These are phyloP conservation scores for Paratinospora sagittata DNA, from an alignment of 164 flowering plant species.

Conservation along the genomic window DNA sequence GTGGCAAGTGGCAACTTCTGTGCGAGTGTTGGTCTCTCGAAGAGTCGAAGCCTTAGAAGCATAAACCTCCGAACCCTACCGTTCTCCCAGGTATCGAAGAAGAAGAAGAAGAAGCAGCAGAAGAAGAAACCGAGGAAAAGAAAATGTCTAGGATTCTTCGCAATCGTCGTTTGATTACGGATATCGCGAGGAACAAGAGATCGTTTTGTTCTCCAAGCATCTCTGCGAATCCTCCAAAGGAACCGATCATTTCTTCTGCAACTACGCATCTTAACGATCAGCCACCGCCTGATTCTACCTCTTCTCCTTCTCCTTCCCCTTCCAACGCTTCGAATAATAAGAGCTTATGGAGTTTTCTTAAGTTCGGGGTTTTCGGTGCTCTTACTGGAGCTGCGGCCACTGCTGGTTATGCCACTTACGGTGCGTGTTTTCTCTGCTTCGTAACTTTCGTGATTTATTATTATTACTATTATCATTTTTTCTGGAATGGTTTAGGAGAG, in stretches of 20 bases:
- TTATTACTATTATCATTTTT: too few species aligned
- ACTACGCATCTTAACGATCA: constrained; percentile 22
- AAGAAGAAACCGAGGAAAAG: neutral
- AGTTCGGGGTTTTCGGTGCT: constrained; percentile 30
- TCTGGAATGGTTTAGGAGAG: neutral
- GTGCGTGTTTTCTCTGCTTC: constrained; percentile 25
- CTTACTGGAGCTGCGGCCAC: constrained; percentile 44
- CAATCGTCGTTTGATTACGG: constrained; percentile 22
- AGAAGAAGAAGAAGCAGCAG: neutral
- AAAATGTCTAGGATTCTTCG: constrained; percentile 30
- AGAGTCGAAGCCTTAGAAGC: too few species aligned
- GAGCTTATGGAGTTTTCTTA: constrained; percentile 36
- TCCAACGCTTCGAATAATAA: constrained; percentile 22
- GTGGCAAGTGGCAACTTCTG: too few species aligned
- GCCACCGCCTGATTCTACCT: constrained; percentile 9
- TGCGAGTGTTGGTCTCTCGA: too few species aligned
- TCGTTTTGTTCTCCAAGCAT: constrained; percentile 19
- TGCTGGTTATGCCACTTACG: constrained; percentile 56
- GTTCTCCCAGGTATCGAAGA: neutral
- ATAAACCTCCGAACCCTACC: neutral
- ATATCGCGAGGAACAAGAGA: constrained; percentile 12
- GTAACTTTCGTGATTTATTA: too few species aligned
- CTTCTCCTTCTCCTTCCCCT: constrained; percentile 12
- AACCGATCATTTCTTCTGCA: constrained; percentile 29
- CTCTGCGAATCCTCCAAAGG: constrained; percentile 24